Evolutionary conservation across 2,329 filamentous ascomycete species (phyloP).

Genomic region (Macrophomina tecta): DNA sequence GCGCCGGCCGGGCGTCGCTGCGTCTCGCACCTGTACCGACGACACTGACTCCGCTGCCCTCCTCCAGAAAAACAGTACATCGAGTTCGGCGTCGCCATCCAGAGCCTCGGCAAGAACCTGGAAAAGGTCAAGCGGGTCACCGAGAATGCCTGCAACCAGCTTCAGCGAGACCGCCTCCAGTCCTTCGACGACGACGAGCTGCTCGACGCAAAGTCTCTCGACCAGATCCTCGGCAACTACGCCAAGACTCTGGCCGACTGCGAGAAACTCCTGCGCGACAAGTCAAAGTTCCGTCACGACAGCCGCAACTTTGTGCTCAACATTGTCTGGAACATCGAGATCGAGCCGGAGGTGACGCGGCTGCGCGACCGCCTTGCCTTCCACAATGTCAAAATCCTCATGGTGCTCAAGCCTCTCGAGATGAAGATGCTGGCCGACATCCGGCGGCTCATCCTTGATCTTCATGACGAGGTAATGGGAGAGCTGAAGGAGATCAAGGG

Average conservation of each 20-base stretch:
- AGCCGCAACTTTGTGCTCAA: conserved; percentile 31
- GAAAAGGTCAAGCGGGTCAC: conserved; percentile 29
- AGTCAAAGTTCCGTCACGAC: conserved; percentile 27
- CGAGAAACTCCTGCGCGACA: conserved; percentile 30
- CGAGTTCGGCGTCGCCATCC: conserved; percentile 31
- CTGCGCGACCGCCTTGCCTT: conserved; percentile 30
- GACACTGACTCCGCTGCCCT: neutral
- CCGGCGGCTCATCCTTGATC: conserved; percentile 27
- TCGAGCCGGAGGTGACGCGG: conserved; percentile 28
- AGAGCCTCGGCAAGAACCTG: conserved; percentile 28
- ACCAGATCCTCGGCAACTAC: conserved; percentile 33
- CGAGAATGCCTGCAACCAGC: conserved; percentile 27
- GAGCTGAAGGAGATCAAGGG: conserved; percentile 30
- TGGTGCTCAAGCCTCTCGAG: conserved; percentile 31
- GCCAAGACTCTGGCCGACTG: conserved; percentile 31
- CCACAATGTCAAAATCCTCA: conserved; percentile 31
- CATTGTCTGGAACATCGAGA: conserved; percentile 32
- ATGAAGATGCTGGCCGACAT: conserved; percentile 31
- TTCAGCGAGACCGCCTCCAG: conserved; percentile 17
- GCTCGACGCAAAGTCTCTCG: conserved; percentile 28
- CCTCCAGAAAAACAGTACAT: conserved; percentile 31
- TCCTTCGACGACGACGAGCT: conserved; percentile 7
- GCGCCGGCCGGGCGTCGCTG: neutral
- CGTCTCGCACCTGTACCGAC: neutral
- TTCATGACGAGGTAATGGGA: conserved; percentile 30